phyloP scores from a whole-genome alignment of 164 flowering plant species.

The Kalanchoe fedtschenkoi region DNA sequence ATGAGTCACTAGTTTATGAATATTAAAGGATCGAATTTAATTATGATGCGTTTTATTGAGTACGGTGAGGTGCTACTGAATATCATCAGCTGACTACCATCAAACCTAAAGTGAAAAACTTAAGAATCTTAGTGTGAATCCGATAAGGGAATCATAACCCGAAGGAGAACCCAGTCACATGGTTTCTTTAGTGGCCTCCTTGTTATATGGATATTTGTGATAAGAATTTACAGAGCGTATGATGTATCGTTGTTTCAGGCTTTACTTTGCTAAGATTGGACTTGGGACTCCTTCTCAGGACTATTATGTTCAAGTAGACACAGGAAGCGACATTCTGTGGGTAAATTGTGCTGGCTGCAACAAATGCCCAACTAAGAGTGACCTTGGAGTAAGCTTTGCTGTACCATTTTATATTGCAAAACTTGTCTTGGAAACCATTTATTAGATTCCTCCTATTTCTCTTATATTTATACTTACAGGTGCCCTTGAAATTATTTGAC shows the following conservation, averaged over 20 bases:
- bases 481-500: constrained; percentile 28
- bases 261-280: constrained; percentile 43
- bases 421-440: not conserved
- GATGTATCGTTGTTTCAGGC: constrained; percentile 24
- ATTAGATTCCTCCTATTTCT: not conserved
- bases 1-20: too few relatives aligned
- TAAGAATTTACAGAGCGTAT: not conserved
- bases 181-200: too few relatives aligned
- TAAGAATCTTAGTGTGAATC: too few relatives aligned
- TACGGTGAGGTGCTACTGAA: too few relatives aligned
- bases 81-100: too few relatives aligned
- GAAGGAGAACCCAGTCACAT: too few relatives aligned
- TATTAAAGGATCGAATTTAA: too few relatives aligned
- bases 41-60: too few relatives aligned
- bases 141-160: too few relatives aligned
- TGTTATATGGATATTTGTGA: too few relatives aligned
- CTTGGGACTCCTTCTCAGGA: constrained; percentile 47
- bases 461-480: constrained; percentile 19
- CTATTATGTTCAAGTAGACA: constrained; percentile 62
- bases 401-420: not conserved
- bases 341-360: constrained; percentile 45
- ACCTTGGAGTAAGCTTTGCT: constrained; percentile 34
- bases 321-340: constrained; percentile 68
- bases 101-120: too few relatives aligned
- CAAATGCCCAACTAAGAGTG: constrained; percentile 43